These are phyloP conservation scores for Tulasnella sp. DNA, from an alignment of 768 basidiomycete species.

Conservation along the genomic window DNA sequence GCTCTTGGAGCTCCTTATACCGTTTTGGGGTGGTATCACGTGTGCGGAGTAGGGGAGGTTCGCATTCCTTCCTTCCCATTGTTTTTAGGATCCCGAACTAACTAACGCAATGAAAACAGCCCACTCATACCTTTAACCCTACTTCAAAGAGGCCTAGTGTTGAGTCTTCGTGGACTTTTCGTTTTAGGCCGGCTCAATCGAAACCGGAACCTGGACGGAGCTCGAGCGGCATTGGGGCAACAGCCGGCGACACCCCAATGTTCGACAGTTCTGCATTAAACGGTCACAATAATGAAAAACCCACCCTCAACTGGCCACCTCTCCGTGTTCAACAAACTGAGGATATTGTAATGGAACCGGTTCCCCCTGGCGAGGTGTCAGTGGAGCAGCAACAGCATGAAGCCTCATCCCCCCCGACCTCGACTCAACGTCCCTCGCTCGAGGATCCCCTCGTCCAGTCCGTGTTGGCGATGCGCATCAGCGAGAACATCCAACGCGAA, in stretches of 20 bases:
- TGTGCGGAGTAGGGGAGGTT: background rate
- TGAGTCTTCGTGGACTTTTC: background rate
- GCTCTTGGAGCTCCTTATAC: background rate
- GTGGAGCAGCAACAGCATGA: background rate
- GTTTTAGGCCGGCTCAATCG: background rate
- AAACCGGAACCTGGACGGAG: background rate
- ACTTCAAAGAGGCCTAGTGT: background rate
- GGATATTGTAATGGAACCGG: background rate
- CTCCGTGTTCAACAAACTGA: background rate
- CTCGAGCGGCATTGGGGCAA: background rate
- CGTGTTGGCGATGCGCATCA: background rate
- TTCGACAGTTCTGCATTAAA: background rate
- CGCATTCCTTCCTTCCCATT: background rate
- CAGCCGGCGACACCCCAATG: background rate
- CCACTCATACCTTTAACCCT: background rate
- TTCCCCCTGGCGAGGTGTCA: background rate
- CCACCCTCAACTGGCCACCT: background rate
- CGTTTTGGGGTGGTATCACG: slow-evolving; percentile 9
- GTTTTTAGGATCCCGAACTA: background rate
- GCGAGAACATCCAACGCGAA: background rate
- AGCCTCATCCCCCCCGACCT: background rate
- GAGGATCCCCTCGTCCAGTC: background rate
- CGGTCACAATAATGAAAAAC: background rate
- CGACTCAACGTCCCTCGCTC: background rate
- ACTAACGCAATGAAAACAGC: background rate